phyloP scores from a whole-genome alignment of 192 early-diverging fungal species.

The Backusella psychrophila region DNA sequence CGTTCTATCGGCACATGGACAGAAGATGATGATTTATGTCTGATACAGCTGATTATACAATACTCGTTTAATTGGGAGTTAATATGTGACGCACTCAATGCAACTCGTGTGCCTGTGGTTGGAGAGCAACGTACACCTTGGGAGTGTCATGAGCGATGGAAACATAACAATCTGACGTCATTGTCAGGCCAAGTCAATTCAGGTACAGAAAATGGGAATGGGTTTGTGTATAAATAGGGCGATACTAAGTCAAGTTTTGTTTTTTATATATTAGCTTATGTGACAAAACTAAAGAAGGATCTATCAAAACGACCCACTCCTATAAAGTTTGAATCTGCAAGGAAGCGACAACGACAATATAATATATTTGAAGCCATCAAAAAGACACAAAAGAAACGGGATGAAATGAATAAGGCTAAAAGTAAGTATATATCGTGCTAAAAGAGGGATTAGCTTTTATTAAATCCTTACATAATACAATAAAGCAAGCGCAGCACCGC shows the following conservation, averaged over 20 bases:
- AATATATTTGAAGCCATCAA: slow-evolving; percentile 62
- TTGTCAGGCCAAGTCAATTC: slow-evolving; percentile 36
- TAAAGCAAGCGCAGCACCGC: slow-evolving; percentile 35
- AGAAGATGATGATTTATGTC: slow-evolving; percentile 53
- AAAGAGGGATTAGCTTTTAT: background rate
- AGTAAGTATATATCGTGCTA: slow-evolving; percentile 11
- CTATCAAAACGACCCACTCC: slow-evolving; percentile 25
- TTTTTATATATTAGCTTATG: slow-evolving; percentile 18
- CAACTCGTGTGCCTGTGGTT: slow-evolving; percentile 43
- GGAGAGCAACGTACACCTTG: slow-evolving; percentile 56
- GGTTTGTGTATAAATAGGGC: too few species aligned
- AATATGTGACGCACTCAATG: slow-evolving; percentile 60
- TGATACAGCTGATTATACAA: slow-evolving; percentile 51
- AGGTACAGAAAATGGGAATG: slow-evolving; percentile 10
- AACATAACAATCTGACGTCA: slow-evolving; percentile 45
- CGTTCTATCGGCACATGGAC: slow-evolving; percentile 42
- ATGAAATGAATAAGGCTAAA: slow-evolving; percentile 38
- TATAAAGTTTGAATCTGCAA: slow-evolving; percentile 27
- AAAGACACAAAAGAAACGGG: slow-evolving; percentile 56
- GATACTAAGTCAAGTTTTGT: too few species aligned
- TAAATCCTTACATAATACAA: background rate
- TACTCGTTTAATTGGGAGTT: slow-evolving; percentile 68
- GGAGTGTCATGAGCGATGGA: slow-evolving; percentile 66
- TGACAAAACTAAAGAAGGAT: slow-evolving; percentile 40
- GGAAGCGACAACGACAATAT: slow-evolving; percentile 47